Evolutionary conservation across 768 basidiomycete genomes (phyloP), one percentile per base, ranked within the genome.

Genomic region (Xanthoconium purpureum): DNA sequence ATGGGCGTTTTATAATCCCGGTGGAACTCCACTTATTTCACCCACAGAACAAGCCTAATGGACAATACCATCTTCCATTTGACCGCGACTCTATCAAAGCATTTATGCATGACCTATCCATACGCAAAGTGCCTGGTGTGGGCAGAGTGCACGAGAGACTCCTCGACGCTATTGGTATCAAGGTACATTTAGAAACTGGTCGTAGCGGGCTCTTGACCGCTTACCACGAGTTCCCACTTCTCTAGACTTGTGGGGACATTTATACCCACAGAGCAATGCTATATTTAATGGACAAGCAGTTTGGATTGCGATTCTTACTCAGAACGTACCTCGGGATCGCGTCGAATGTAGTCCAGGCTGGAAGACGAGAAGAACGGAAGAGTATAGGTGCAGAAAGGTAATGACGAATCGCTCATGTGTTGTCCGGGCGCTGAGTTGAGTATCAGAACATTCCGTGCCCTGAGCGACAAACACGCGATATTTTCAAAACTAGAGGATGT

Each of bases 381-480:
- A 94, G 91, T 57, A 91, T 98, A 36, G 96, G 97, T 1, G 84
- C 88, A 32, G 97, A 99, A 76, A 77, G 90, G 90, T 91, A 63
- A 48, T 58, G 17, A 28, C 15, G 0, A 17, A 1, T 44, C 43
- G 3, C 30, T 33, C 18, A 24, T 15, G n/a, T 24, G 17, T 14
- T 42, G 18, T 47, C 46, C 12, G 50, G 47, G n/a, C 6, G 36
- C 38, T 55, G 18, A 55, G 32, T 49, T 9, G 36, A 20, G 8
- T 35, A 20, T 18, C 55, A 94, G 93, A 52, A 94, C 92, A 4
- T 96, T 96, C 67, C 74, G 79, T 29, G 76, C 91, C 0, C 75
- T 91, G 45, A 77, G 75, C 13, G 80, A 91, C 59, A 80, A 82
- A 55, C 78, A 80, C 2, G 80, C 80, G 55, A 89, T 97, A 17